Conservation (phyloP, 768 basidiomycete species). For the Boletus vermiculosoides region DNA sequence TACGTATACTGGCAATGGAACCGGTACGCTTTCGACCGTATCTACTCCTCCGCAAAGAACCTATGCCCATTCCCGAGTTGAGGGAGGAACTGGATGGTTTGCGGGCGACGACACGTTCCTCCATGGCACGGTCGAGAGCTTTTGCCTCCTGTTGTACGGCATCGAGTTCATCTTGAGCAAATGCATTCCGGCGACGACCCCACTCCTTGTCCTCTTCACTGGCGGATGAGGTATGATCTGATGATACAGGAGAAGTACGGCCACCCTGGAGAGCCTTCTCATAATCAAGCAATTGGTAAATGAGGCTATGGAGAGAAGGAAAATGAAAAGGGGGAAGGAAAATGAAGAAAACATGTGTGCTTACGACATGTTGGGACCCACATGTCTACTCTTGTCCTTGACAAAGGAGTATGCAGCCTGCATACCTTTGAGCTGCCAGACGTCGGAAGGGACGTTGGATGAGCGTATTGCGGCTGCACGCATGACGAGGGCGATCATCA, state of each 20-base stretch:
- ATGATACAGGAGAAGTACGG: conserved; percentile 47
- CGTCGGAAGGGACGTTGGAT: conserved; percentile 65
- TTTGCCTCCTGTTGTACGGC: conserved; percentile 74
- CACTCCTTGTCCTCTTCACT: conserved; percentile 79
- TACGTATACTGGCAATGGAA: conserved; percentile 70
- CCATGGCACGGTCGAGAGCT: conserved; percentile 85
- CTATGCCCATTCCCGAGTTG: conserved; percentile 65
- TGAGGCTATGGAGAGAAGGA: conserved; percentile 54
- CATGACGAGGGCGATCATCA: conserved; percentile 92
- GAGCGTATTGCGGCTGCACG: conserved; percentile 75
- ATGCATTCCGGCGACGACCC: conserved; percentile 63
- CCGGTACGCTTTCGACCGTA: conserved; percentile 72
- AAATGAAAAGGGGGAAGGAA: conserved; percentile 23
- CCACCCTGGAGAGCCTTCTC: conserved; percentile 67
- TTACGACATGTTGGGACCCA: conserved; percentile 94
- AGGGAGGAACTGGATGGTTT: conserved; percentile 68
- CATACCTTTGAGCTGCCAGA: conserved; percentile 83
- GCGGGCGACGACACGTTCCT: conserved; percentile 74
- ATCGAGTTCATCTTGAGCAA: conserved; percentile 49
- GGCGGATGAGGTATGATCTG: conserved; percentile 51
- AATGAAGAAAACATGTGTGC: conserved; percentile 38
- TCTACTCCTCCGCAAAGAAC: conserved; percentile 60
- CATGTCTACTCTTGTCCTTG: conserved; percentile 83
- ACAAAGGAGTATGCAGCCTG: conserved; percentile 88
- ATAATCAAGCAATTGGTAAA: conserved; percentile 92